Percentiles rank a stretch among this genome's conserved stretches.
phyloP scores from a whole-genome alignment of 1,139 yeast genomes.

The Saccharomycopsis crataegensis region DNA sequence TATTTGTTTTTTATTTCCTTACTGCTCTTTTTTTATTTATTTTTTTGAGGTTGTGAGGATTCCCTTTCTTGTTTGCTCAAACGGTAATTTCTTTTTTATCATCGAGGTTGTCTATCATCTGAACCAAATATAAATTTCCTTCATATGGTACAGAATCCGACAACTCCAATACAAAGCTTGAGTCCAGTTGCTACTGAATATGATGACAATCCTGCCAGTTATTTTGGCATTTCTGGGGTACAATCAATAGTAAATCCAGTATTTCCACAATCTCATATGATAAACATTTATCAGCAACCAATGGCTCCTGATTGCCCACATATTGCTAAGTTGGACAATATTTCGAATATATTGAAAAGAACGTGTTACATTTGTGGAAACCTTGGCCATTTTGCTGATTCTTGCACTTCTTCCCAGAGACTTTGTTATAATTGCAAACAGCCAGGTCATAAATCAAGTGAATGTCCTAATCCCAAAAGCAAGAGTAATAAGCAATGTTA shows the following conservation, averaged over 20 bases:
- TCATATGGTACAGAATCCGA: too few relatives aligned
- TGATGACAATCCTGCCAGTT: not conserved
- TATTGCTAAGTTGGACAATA: not conserved
- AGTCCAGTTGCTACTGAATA: not conserved
- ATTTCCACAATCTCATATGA: not conserved
- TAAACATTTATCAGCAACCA: not conserved
- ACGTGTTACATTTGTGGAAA: slow-evolving; percentile 90
- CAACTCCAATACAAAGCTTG: too few relatives aligned
- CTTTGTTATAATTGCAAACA: slow-evolving; percentile 87
- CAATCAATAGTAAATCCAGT: not conserved
- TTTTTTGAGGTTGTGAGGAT: too few relatives aligned
- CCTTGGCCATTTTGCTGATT: slow-evolving; percentile 84
- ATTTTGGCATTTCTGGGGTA: not conserved
- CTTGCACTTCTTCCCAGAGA: slow-evolving; percentile 72
- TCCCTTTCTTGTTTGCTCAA: too few relatives aligned
- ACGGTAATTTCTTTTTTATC: too few relatives aligned
- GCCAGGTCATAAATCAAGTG: slow-evolving; percentile 84
- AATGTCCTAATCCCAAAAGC: slow-evolving; percentile 77
- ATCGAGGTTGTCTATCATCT: too few relatives aligned
- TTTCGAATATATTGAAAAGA: slow-evolving; percentile 20
- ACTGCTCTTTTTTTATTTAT: too few relatives aligned
- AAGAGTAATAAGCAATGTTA: slow-evolving; percentile 79
- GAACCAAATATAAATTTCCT: too few relatives aligned
- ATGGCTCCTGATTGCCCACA: not conserved
- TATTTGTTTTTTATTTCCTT: too few relatives aligned